Percentiles rank a stretch among this genome's conserved stretches.
phyloP scores from a whole-genome alignment of 306 rosid genomes.

The Pueraria montana region DNA sequence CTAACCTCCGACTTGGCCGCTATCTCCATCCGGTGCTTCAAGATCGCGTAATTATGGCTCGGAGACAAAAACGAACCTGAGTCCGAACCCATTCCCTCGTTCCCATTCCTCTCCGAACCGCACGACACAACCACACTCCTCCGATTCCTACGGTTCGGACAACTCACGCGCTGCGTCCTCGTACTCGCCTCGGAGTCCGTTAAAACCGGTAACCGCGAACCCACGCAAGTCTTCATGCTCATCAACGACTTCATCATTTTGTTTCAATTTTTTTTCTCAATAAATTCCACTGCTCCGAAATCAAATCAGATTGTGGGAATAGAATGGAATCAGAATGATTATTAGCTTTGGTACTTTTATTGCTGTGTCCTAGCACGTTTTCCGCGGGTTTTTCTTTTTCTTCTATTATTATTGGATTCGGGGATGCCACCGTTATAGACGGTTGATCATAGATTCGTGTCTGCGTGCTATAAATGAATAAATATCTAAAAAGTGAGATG shows the following conservation, averaged over 20 bases:
- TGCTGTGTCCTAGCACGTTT: neutral
- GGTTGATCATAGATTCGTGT: neutral
- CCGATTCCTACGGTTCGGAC: slow-evolving; percentile 40
- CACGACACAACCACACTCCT: slow-evolving; percentile 55
- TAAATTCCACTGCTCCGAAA: neutral
- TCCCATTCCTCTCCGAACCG: slow-evolving; percentile 55
- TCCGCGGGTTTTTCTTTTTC: slow-evolving; percentile 9
- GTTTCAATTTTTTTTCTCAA: neutral
- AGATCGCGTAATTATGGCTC: slow-evolving; percentile 71
- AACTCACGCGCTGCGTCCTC: slow-evolving; percentile 33
- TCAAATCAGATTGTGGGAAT: neutral
- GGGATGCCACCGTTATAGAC: neutral
- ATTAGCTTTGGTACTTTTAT: neutral
- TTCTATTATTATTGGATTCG: neutral
- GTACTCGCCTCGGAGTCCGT: slow-evolving; percentile 43
- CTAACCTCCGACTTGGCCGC: slow-evolving; percentile 83
- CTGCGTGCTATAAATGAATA: neutral
- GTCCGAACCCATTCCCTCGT: slow-evolving; percentile 53
- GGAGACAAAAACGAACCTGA: slow-evolving; percentile 54
- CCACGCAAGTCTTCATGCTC: slow-evolving; percentile 53
- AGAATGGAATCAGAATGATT: neutral
- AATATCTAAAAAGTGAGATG: neutral
- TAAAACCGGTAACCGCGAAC: slow-evolving; percentile 45
- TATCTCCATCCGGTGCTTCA: slow-evolving; percentile 82
- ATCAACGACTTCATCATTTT: slow-evolving; percentile 59